Evolutionary conservation across 805 yeast genomes (phyloP), one percentile per base, ranked within the genome.

Genomic region (Kodamaea hsintzibuensis): DNA sequence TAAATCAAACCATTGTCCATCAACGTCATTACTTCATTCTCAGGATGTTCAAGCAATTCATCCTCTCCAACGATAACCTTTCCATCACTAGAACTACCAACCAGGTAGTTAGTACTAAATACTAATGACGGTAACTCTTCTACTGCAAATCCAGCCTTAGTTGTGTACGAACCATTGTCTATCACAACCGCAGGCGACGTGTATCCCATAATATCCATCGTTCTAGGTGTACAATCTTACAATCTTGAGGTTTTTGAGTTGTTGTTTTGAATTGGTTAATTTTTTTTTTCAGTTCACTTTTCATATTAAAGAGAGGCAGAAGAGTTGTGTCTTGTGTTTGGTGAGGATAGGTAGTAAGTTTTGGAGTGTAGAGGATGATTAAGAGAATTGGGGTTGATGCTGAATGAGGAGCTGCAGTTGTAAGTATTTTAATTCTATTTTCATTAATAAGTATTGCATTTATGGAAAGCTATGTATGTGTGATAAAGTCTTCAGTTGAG

Each of bases 141-240:
- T 50, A 80, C 79, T 13, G 90, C 84, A 59, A 85, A 78, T 2
- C 93, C 93, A 0, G 91, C 91, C 55, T 84, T 81, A 19, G 90
- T 85, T 9, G 78, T 72, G 50, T 78, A 69, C 1, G 89, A 76
- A 16, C 90, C 91, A 62, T 82, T 82, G 64, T 88, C 92, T 19
- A 88, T 82, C 51, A 88, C 87, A 10, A 87, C 80, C 7, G 90
- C 81, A n/a, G 86, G 83, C 50, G 79, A 69, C 37, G 70, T 66
- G 51, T 62, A 62, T 51, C 65, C 71, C 70, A 70, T 69, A 10
- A 25, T 38, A 25, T 40, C 44, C 42, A 40, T 40, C 25, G 44
- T 16, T 30, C 35, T 7, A 16, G 44, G 16, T 13, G 12, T n/a
- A 30, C 35, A 30, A 30, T 30, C 35, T 30, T 5, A 17, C 25